These are phyloP conservation scores for Sporothrix mexicana DNA, from an alignment of 2,329 filamentous ascomycete genomes.

Conservation along the genomic window DNA sequence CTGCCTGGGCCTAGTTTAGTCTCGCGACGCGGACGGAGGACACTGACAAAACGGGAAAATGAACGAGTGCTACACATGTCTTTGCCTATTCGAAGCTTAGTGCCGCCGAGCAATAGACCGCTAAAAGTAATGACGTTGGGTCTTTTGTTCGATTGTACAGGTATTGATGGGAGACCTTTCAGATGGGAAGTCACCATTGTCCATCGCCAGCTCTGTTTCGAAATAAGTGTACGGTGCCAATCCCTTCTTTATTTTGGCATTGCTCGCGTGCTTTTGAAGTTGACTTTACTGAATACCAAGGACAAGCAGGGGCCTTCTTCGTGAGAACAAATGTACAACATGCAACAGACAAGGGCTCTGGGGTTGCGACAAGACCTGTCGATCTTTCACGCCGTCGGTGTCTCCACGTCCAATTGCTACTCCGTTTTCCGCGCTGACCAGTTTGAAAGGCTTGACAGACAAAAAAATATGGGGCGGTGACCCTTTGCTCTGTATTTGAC, in stretches of 20 bases:
- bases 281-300: not conserved
- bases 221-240: not conserved
- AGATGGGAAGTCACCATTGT: not conserved
- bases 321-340: not conserved
- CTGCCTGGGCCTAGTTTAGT: not conserved
- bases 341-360: not conserved
- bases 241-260: not conserved
- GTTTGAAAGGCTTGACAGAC: not conserved
- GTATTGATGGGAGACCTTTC: not conserved
- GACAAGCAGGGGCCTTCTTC: not conserved
- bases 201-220: not conserved
- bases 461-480: not conserved
- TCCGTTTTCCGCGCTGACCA: not conserved
- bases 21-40: not conserved
- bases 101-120: not conserved
- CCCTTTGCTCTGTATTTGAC: conserved; percentile 16
- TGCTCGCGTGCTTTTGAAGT: not conserved
- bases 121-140: not conserved
- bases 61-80: not conserved
- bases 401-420: conserved; percentile 13
- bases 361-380: conserved; percentile 5
- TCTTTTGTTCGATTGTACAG: not conserved
- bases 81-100: not conserved
- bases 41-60: conserved; percentile 16
- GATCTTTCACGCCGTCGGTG: not conserved